These are phyloP conservation scores for Solanum lycopersicoides DNA, from an alignment of 257 asterid species.

Conservation along the genomic window DNA sequence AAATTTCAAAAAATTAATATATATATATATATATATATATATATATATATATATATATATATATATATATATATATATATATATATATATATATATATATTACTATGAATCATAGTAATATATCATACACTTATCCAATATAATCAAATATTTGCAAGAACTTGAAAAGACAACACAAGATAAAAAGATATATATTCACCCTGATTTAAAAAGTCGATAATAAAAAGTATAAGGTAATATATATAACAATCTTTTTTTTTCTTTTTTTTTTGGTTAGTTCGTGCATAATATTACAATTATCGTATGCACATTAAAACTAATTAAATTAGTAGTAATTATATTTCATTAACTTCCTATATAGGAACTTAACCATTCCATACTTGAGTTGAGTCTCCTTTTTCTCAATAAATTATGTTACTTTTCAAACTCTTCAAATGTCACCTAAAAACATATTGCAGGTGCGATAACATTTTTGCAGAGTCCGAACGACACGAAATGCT, in stretches of 20 bases:
- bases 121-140: too few relatives aligned
- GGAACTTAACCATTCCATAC: neutral
- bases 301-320: neutral
- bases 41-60: neutral
- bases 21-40: neutral
- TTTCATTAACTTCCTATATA: neutral
- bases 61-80: neutral
- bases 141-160: too few relatives aligned
- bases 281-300: neutral
- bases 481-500: neutral
- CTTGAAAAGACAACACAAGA: too few relatives aligned
- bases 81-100: neutral
- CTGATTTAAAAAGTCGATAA: neutral
- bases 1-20: neutral
- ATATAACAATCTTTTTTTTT: neutral
- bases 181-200: too few relatives aligned
- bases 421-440: neutral
- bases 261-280: too few relatives aligned
- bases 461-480: neutral
- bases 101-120: neutral
- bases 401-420: neutral
- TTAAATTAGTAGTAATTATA: neutral
- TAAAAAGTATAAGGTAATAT: neutral
- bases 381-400: neutral
- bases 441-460: fast-evolving